These are phyloP conservation scores for Polyporus tsugae DNA, from an alignment of 1,284 basidiomycete genomes.

Conservation along the genomic window DNA sequence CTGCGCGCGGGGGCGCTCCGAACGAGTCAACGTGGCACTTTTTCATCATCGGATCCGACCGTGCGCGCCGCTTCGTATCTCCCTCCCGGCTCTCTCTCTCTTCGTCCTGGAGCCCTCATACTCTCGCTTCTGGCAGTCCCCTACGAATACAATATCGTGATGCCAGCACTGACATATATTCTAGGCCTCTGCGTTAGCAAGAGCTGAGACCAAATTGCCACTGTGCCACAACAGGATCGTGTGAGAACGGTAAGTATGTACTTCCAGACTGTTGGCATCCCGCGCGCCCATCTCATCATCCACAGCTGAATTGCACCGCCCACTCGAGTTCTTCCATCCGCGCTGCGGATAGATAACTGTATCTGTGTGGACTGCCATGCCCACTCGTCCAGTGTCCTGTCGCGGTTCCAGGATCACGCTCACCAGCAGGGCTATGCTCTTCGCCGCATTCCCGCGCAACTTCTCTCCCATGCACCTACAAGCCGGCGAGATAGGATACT, in stretches of 20 bases:
- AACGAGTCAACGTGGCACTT: background rate
- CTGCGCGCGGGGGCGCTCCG: too few species aligned
- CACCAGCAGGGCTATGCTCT: background rate
- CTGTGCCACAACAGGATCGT: too few species aligned
- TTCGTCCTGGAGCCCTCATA: background rate
- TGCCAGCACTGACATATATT: background rate
- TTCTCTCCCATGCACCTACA: background rate
- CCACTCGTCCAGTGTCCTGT: background rate
- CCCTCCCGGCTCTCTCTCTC: too few species aligned
- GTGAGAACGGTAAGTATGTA: background rate
- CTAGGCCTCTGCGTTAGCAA: background rate
- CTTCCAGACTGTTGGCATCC: background rate
- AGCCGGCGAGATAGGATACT: background rate
- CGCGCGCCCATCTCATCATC: constrained; percentile 6
- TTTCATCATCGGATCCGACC: background rate
- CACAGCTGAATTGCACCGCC: background rate
- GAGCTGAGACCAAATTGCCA: background rate
- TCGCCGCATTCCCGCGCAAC: background rate
- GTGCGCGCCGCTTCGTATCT: too few species aligned
- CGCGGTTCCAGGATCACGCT: background rate
- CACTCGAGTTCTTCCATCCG: background rate
- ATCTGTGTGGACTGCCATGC: background rate
- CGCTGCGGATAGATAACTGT: background rate
- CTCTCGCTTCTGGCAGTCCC: background rate
- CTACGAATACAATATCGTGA: background rate